Evolutionary conservation across 768 basidiomycete genomes (phyloP), one percentile per base, ranked within the genome.

Genomic region (Leucosporidium creatinivorum): DNA sequence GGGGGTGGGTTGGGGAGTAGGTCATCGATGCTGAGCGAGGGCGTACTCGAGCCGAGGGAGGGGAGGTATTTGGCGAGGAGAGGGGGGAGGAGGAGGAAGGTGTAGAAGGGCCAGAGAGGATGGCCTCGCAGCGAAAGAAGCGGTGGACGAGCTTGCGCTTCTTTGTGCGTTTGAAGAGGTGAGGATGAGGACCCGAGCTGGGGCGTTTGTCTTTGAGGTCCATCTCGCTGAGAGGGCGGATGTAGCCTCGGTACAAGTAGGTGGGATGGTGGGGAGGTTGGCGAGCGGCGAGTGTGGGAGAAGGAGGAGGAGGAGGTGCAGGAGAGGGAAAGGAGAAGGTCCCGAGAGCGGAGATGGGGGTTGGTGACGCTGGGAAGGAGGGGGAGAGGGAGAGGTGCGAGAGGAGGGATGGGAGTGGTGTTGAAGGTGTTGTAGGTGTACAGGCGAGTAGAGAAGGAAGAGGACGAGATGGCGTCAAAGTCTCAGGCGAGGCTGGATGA

Each of bases 91-190:
- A 19, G 18, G 31, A 23, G 58, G 44, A 25, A 8, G n/a, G 39
- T 19, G 36, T 4, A 18, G 58, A 28, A 1, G 58, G 58, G 0
- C 39, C 39, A 39, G 58, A 36, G 44, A 58, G 58, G 58, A 58
- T 21, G 6, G 58, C 21, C 13, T 58, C 58, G 8, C 36, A 58
- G 39, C 58, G 58, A 25, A 58, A 47, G 58, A 58, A 58, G 39
- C 58, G 58, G 39, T 58, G 58, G 7, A 47, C 39, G 39, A 58
- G 39, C 25, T 58, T 58, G 7, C 58, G 36, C 58, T 58, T 39
- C n/a, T 58, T 58, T 7, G 58, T 58, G 23, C 58, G 58, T 25
- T 17, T n/a, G 44, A 58, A 23, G 12, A 58, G 36, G 58, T 58
- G 58, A 2, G 58, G 58, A 26, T 58, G 55, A 10, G 55, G 55